Percentiles rank a stretch among this genome's conserved stretches.
Evolutionary conservation across 1,139 yeast genomes (phyloP).

Genomic region (Yamadazyma dushanensis): DNA sequence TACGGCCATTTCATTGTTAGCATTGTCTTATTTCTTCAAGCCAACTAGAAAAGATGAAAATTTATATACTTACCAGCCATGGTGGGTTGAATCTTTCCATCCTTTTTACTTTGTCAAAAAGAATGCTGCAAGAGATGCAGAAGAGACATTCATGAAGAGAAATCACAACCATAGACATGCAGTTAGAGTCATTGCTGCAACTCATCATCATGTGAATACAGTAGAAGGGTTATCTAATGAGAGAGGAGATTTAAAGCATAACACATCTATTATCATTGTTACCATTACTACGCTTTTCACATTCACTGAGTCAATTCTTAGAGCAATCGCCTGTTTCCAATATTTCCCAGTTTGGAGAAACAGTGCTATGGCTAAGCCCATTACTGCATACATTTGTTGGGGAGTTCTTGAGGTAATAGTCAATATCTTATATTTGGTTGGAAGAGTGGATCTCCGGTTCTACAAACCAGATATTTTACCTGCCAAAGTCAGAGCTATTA

Average conservation of each 20-base stretch:
- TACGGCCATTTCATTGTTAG: constrained; percentile 36
- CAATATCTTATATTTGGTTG: constrained; percentile 37
- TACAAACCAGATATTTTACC: constrained; percentile 49
- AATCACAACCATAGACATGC: constrained; percentile 47
- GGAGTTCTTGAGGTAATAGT: constrained; percentile 39
- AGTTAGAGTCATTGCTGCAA: constrained; percentile 45
- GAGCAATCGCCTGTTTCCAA: constrained; percentile 36
- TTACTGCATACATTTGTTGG: constrained; percentile 40
- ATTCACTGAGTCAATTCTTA: constrained; percentile 30
- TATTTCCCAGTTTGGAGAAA: constrained; percentile 14
- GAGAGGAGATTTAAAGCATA: constrained; percentile 41
- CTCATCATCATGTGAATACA: constrained; percentile 41
- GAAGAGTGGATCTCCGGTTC: constrained; percentile 48
- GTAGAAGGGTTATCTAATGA: constrained; percentile 43
- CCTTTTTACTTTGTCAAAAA: constrained; percentile 44
- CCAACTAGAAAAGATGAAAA: constrained; percentile 44
- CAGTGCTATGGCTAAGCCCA: constrained; percentile 21
- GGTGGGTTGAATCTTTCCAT: constrained; percentile 48
- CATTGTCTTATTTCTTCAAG: constrained; percentile 40
- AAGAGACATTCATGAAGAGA: constrained; percentile 43
- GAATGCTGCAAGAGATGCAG: constrained; percentile 41
- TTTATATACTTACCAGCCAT: constrained; percentile 46
- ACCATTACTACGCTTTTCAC: constrained; percentile 34
- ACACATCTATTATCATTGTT: constrained; percentile 33
- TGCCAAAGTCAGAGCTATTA: constrained; percentile 33